phyloP scores from a whole-genome alignment of 352 stramenopile genomes.

The Phytopythium vexans region DNA sequence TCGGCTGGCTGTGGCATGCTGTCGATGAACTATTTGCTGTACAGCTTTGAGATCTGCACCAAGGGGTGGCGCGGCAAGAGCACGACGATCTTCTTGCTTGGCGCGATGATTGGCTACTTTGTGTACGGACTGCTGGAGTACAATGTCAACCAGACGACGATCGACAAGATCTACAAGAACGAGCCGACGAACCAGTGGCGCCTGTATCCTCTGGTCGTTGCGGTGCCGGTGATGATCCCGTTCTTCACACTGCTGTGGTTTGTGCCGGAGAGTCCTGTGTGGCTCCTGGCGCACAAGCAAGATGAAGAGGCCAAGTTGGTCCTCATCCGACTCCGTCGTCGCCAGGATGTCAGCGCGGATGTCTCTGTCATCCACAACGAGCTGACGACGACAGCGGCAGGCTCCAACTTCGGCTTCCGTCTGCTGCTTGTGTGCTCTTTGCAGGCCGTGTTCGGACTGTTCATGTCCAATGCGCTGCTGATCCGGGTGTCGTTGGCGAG shows the following conservation, averaged over 20 bases:
- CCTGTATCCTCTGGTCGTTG: constrained; percentile 56
- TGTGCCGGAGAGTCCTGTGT: constrained; percentile 79
- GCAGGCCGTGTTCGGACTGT: constrained; percentile 54
- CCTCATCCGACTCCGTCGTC: constrained; percentile 57
- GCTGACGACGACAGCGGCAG: constrained; percentile 36
- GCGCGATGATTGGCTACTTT: constrained; percentile 65
- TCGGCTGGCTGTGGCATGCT: constrained; percentile 62
- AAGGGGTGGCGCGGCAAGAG: constrained; percentile 86
- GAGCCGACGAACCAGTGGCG: constrained; percentile 60
- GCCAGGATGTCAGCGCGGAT: constrained; percentile 67
- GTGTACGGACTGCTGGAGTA: constrained; percentile 57
- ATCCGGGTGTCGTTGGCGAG: constrained; percentile 33
- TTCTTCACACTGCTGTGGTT: constrained; percentile 59
- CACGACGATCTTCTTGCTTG: constrained; percentile 77
- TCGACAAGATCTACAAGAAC: constrained; percentile 28
- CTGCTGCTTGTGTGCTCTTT: constrained; percentile 54
- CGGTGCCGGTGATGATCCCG: constrained; percentile 49
- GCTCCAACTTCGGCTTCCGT: constrained; percentile 65
- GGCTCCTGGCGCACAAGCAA: constrained; percentile 53
- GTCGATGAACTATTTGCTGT: constrained; percentile 73
- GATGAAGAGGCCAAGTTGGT: constrained; percentile 52
- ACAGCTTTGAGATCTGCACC: constrained; percentile 85
- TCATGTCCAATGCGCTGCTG: constrained; percentile 71
- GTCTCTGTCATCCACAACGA: constrained; percentile 54
- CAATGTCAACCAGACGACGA: constrained; percentile 44